phyloP scores from a whole-genome alignment of 2,329 filamentous ascomycete genomes.

The Chaetomiaceae sp. region DNA sequence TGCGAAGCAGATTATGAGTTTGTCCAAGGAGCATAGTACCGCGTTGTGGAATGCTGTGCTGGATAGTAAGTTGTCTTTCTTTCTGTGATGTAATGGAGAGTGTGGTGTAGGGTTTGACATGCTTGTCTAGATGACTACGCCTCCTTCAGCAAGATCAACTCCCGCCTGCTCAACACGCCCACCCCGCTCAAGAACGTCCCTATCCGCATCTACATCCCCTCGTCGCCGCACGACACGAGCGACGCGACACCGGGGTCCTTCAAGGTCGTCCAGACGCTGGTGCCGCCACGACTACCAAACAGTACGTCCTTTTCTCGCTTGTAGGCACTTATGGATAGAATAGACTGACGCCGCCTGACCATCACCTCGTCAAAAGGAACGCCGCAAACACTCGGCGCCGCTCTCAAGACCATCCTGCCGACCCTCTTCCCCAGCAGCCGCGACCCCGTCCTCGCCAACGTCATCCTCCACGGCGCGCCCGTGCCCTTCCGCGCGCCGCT shows the following conservation, averaged over 20 bases:
- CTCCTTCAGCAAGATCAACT: slow-evolving; percentile 70
- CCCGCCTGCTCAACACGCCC: slow-evolving; percentile 70
- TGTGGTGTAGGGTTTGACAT: background rate
- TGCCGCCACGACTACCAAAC: slow-evolving; percentile 47
- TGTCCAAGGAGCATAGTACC: slow-evolving; percentile 79
- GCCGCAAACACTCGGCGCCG: slow-evolving; percentile 62
- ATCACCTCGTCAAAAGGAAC: slow-evolving; percentile 16
- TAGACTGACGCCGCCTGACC: slow-evolving; percentile 32
- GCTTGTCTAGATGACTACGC: slow-evolving; percentile 60
- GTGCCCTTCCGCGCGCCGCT: slow-evolving; percentile 77
- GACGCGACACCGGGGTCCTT: slow-evolving; percentile 46
- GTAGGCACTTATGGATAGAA: background rate
- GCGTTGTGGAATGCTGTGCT: slow-evolving; percentile 77
- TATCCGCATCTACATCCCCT: slow-evolving; percentile 78
- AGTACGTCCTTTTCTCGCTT: slow-evolving; percentile 26
- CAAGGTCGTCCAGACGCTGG: slow-evolving; percentile 70
- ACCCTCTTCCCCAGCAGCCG: slow-evolving; percentile 81
- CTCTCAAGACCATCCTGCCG: slow-evolving; percentile 71
- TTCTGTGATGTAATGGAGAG: background rate
- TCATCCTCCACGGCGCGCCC: slow-evolving; percentile 77
- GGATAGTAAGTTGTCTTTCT: slow-evolving; percentile 49
- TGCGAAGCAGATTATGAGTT: slow-evolving; percentile 82
- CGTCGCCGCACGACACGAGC: slow-evolving; percentile 47
- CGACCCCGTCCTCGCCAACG: slow-evolving; percentile 77
- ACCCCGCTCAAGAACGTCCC: slow-evolving; percentile 78